Base-by-base conservation (phyloP, 257 asterid genomes). In the Nemophila menziesii region DNA sequence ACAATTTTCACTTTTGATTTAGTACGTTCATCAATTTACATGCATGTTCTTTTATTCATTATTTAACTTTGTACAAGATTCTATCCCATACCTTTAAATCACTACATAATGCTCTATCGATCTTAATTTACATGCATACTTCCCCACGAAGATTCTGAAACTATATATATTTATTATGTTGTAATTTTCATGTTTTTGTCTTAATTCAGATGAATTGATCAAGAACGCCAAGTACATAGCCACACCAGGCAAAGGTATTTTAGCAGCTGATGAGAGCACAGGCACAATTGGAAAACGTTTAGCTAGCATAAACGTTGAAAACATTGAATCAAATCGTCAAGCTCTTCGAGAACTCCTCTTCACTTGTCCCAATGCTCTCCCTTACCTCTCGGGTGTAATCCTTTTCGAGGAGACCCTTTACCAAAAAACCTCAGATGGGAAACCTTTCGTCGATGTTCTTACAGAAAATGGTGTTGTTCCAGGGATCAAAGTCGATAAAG, bases 201-300 rank as follows among this genome's bases (percentile, higher is more conserved):
- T 26, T 26, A 26, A 26, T 36, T 49, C 51, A 84, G 95, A 80
- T 34, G 95, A 84, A 52, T 78, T 84, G 20, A 80, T 80, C 11
- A 84, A 78, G 82, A 84, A 60, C 13, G 95, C 95, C 48, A 84
- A 77, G 72, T 72, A 70, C 78, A 78, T 84, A 21, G 93, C 95
- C 29, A 84, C 63, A 4, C 85, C 95, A 0, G 93, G 95, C 10
- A 84, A 84, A 61, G 95, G 95, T 16, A 84, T 84, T 24, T 33
- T 84, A 3, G 95, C 95, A 4, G 95, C 95, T 6, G 95, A 84
- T 56, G 95, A 84, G 74, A 74, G 87, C 71, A 84, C 93, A 2
- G 93, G 95, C 62, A 84, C 93, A 7, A 78, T 80, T 52, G 95
- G 95, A 5, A 84, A 84, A 17, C 92, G 95, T 4, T 72, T 84